Base-by-base conservation (phyloP, 371 early-diverging fungal species). In the Mucor lusitanicus region DNA sequence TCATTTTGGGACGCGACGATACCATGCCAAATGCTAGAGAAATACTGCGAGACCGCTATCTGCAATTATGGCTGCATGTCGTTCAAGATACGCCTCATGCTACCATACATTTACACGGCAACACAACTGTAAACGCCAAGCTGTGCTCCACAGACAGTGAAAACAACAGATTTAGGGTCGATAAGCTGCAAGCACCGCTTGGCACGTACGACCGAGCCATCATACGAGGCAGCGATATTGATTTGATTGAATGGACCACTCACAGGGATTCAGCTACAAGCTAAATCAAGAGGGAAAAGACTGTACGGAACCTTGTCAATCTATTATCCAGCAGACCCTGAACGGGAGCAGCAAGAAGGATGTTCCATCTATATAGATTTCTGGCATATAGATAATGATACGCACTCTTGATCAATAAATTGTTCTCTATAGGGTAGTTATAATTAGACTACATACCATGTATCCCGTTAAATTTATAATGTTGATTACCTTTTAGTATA, bases 181-280 rank as follows among this genome's bases (percentile, higher is more conserved):
- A 85, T 64, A 37, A 67, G 3, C 60, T 87, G 19, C 68, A 83
- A 64, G 79, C 86, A 15, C 84, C 80, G 1, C 67, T 85, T 46
- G 87, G 87, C 7, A 67, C 66, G 0, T 83, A 83, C 53, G 67
- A 79, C 25, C 76, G 73, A 19, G 84, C 79, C 8, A 82, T 85
- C 19, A 53, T 87, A n/a, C 82, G 87, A 15, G 86, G 86, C 30
- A 70, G 63, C 32, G 87, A 87, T 44, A 68, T 85, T 17, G 74
- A 85, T 59, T 66, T 70, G 7, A 62, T 84, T 27, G 67, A 71
- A 55, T 64, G 59, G 55, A 3, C 27, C 53, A 27, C 27, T 25
- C 23, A 15, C 27, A 53, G 27, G 9, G 27, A 53, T 53, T 27
- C 25, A 27, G 25, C 6, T 48, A 46, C 46, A 46, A 7, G 46